Percentiles rank a stretch among this genome's conserved stretches.
Conservation (phyloP, 2,329 filamentous ascomycete genomes). For the Epicoccum nigrum region DNA sequence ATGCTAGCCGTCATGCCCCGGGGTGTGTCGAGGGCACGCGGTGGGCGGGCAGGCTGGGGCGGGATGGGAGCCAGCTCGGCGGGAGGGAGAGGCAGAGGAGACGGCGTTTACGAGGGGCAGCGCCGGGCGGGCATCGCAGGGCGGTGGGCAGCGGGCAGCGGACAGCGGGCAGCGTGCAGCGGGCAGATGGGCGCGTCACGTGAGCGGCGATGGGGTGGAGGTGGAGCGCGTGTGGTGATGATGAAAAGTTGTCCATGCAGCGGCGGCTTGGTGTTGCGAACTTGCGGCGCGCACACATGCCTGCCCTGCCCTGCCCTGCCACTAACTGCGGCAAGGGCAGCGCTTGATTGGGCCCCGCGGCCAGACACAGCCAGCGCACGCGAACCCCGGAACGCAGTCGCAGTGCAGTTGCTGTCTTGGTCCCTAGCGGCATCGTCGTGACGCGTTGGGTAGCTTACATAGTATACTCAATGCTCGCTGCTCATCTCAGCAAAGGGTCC, state of each 20-base stretch:
- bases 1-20: slow-evolving; percentile 63
- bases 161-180: slow-evolving; percentile 27
- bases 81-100: slow-evolving; percentile 19
- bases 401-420: neutral
- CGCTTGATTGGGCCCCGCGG: neutral
- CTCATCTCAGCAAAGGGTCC: neutral
- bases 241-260: slow-evolving; percentile 24
- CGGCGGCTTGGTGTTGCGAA: slow-evolving; percentile 22
- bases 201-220: slow-evolving; percentile 27
- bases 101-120: slow-evolving; percentile 29
- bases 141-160: slow-evolving; percentile 18
- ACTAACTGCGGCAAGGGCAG: neutral
- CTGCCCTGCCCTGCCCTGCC: neutral
- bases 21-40: slow-evolving; percentile 28
- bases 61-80: slow-evolving; percentile 48
- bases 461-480: too few species aligned
- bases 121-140: slow-evolving; percentile 31
- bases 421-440: neutral
- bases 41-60: slow-evolving; percentile 35
- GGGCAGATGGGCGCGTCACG: slow-evolving; percentile 19
- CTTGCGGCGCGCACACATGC: slow-evolving; percentile 1
- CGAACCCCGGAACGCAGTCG: neutral
- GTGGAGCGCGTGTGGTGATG: slow-evolving; percentile 20
- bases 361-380: neutral
- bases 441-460: too few species aligned